phyloP scores from a whole-genome alignment of 2,329 filamentous ascomycete species.

The Colletotrichum tropicicola region DNA sequence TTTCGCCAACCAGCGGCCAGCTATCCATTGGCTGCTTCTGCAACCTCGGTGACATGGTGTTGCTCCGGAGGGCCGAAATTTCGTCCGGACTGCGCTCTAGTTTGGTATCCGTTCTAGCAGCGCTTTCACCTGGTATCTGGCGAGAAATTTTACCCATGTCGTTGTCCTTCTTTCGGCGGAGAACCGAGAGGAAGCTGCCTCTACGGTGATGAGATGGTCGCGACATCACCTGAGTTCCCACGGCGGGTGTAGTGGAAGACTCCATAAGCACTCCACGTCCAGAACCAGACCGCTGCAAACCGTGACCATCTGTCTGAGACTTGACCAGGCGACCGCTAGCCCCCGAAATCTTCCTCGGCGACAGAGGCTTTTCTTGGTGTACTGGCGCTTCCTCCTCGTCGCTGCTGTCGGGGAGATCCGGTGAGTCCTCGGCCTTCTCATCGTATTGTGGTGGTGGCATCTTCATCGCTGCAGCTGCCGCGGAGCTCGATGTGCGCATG shows the following conservation, averaged over 20 bases:
- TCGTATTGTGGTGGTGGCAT: constrained; percentile 44
- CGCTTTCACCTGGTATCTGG: constrained; percentile 61
- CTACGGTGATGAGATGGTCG: constrained; percentile 47
- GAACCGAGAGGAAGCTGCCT: constrained; percentile 64
- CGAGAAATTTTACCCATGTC: constrained; percentile 64
- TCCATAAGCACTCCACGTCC: constrained; percentile 46
- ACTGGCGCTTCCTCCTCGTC: constrained; percentile 47
- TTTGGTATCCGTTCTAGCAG: constrained; percentile 68
- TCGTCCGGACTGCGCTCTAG: constrained; percentile 68
- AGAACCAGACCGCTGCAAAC: constrained; percentile 51
- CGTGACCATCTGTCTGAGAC: constrained; percentile 32
- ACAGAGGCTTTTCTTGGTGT: constrained; percentile 32
- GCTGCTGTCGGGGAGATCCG: constrained; percentile 69
- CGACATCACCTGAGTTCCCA: constrained; percentile 30
- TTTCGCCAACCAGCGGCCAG: constrained; percentile 57
- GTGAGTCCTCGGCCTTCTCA: constrained; percentile 59
- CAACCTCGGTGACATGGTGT: constrained; percentile 37
- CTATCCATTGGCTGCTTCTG: constrained; percentile 40
- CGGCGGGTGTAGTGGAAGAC: constrained; percentile 33
- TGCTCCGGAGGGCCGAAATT: constrained; percentile 54
- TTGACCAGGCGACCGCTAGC: constrained; percentile 30
- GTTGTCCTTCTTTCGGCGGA: constrained; percentile 71
- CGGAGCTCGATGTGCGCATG: constrained; percentile 41
- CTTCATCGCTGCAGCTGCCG: constrained; percentile 48
- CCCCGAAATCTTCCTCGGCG: constrained; percentile 25